These are phyloP conservation scores for Cercospora sp. DNA, from an alignment of 2,329 filamentous ascomycete species.

Conservation along the genomic window DNA sequence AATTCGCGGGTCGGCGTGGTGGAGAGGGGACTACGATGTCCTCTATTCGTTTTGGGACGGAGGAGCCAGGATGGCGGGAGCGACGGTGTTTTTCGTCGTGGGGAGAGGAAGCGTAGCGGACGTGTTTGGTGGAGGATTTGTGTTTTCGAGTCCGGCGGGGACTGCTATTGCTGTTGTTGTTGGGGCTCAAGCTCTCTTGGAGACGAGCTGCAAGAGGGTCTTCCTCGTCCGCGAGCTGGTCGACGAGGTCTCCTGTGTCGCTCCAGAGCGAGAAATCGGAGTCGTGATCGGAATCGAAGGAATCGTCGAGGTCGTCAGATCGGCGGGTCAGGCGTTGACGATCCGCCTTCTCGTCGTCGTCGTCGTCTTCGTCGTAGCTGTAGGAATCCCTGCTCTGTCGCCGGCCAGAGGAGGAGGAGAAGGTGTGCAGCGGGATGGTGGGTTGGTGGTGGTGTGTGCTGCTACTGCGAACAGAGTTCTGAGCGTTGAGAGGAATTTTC, in stretches of 20 bases:
- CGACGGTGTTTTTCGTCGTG: conserved; percentile 42
- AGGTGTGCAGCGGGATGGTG: conserved; percentile 76
- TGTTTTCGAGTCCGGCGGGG: conserved; percentile 20
- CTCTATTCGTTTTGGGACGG: conserved; percentile 61
- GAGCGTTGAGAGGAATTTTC: conserved; percentile 10
- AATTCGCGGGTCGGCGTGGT: conserved; percentile 62
- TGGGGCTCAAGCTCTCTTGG: conserved; percentile 64
- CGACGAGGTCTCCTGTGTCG: conserved; percentile 91
- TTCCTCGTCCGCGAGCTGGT: conserved; percentile 81
- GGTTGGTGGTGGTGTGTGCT: conserved; percentile 8
- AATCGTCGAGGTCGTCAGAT: conserved; percentile 20
- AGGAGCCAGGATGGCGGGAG: conserved; percentile 20
- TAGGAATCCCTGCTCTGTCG: conserved; percentile 45
- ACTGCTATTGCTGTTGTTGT: conserved; percentile 51
- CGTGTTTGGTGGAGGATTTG: conserved; percentile 54
- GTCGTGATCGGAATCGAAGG: conserved; percentile 28
- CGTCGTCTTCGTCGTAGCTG: conserved; percentile 49
- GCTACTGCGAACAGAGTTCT: conserved; percentile 8
- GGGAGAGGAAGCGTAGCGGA: conserved; percentile 61
- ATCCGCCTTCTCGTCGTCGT: conserved; percentile 30
- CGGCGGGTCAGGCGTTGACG: conserved; percentile 50
- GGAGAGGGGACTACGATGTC: conserved; percentile 79
- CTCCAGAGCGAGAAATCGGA: conserved; percentile 83
- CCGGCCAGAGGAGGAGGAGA: conserved; percentile 52
- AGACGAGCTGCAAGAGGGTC: conserved; percentile 76